Conservation (phyloP, 1,284 basidiomycete genomes). For the Schizophyllum amplum region DNA sequence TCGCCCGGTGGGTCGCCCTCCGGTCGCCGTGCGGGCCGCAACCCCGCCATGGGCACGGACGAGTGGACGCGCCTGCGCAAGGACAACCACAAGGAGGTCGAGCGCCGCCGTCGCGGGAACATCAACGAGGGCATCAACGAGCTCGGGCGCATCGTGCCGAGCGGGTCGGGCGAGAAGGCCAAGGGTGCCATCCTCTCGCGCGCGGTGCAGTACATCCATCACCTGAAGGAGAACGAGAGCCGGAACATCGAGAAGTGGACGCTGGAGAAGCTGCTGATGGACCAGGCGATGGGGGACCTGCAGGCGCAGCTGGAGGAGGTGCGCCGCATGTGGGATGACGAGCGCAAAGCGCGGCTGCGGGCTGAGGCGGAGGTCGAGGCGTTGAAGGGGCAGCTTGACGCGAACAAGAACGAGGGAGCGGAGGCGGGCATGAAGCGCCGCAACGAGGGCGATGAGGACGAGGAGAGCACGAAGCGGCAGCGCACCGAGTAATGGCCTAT, state of each 20-base stretch:
- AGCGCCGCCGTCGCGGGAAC: conserved; percentile 85
- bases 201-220: conserved; percentile 84
- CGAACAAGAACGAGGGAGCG: conserved; percentile 13
- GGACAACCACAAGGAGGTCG: conserved; percentile 97
- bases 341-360: conserved; percentile 46
- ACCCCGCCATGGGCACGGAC: conserved; percentile 57
- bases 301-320: conserved; percentile 75
- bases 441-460: conserved; percentile 9
- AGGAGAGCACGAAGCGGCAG: conserved; percentile 11
- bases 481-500: conserved; percentile 10
- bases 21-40: conserved; percentile 36
- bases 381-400: conserved; percentile 21
- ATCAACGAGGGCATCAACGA: conserved; percentile 96
- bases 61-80: conserved; percentile 80
- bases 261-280: conserved; percentile 87
- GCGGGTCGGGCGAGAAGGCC: conserved; percentile 79
- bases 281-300: conserved; percentile 83
- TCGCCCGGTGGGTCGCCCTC: conserved; percentile 13
- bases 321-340: conserved; percentile 66
- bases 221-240: conserved; percentile 85
- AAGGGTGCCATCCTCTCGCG: conserved; percentile 83
- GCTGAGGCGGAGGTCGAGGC: conserved; percentile 51
- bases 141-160: conserved; percentile 83
- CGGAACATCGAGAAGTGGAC: conserved; percentile 92
- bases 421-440: conserved; percentile 11